Base-by-base conservation (phyloP, 2,329 filamentous ascomycete genomes). In the Herpotrichia juniperi region DNA sequence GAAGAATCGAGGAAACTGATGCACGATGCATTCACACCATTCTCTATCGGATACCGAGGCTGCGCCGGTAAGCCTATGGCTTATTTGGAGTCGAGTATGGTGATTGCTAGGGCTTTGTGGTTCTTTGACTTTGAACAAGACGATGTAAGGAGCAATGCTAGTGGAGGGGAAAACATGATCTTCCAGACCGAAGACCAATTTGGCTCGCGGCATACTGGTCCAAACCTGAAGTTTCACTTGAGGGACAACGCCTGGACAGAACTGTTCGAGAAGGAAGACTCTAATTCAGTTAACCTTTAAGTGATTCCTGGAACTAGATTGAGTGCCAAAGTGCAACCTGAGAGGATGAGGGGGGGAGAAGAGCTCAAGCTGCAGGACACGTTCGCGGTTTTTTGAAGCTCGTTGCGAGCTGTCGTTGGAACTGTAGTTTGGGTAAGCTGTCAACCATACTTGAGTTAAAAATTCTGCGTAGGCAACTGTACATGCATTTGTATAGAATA, bases 41-140 rank as follows among this genome's bases (percentile, higher is more conserved):
- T 56, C 28, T 48, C 48, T 19, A 30, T 52, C 2, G 56, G 53
- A 2, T 12, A 30, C n/a, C 34, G 50, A 9, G 32, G 25, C 10
- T 58, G 53, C 40, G 30, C 42, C 22, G 55, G 51, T 3, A 54
- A 58, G 42, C 25, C 42, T 4, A 48, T 57, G 49, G 55, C 48
- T 9, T 57, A 51, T 25, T 21, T 50, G 51, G 51, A 57, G 35
- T 37, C 46, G 1, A 30, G 22, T 24, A 37, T 58, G 12, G 40
- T 56, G 8, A 7, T 56, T 4, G 56, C 56, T 4, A 46, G 46
- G 17, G 39, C 42, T n/a, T 14, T 58, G 8, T 58, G 56, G 56
- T 46, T 44, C 22, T 58, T 48, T 30, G 56, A 58, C 35, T 46
- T 58, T 24, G 50, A 46, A 30, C n/a, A 22, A 12, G 11, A 6